Evolutionary conservation across 345 rosid genomes (phyloP).

Genomic region (Trapa bicornis): DNA sequence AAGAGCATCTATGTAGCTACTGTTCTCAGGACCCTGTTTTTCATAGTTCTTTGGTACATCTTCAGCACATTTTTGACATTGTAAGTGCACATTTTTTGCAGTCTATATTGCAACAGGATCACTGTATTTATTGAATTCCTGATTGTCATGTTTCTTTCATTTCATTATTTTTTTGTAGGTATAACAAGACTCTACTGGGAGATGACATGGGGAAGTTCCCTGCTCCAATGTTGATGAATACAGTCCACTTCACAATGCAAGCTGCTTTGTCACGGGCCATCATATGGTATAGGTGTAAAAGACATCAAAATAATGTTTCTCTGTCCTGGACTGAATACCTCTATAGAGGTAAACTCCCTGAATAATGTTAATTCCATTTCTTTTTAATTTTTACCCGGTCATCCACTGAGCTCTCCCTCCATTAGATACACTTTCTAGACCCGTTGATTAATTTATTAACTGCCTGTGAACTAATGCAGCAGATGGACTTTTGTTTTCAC

Average conservation of each 20-base stretch:
- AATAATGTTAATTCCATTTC: background rate
- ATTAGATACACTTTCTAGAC: slow-evolving; percentile 5
- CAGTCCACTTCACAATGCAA: slow-evolving; percentile 86
- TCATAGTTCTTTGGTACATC: slow-evolving; percentile 95
- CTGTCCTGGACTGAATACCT: slow-evolving; percentile 86
- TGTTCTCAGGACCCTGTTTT: slow-evolving; percentile 77
- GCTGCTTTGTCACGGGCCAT: slow-evolving; percentile 69
- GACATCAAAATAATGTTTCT: slow-evolving; percentile 44
- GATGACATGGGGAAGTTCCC: slow-evolving; percentile 94
- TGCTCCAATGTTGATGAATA: slow-evolving; percentile 94
- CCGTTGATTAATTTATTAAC: no score
- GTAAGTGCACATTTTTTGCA: slow-evolving; percentile 42
- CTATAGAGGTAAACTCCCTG: slow-evolving; percentile 42
- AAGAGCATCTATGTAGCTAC: slow-evolving; percentile 46
- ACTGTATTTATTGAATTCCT: background rate
- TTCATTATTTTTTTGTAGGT: slow-evolving; percentile 29
- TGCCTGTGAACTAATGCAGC: slow-evolving; percentile 54
- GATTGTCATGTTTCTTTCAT: background rate
- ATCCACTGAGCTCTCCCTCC: background rate
- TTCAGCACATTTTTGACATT: slow-evolving; percentile 97
- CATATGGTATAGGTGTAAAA: slow-evolving; percentile 77
- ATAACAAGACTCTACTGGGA: slow-evolving; percentile 89
- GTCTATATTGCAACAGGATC: background rate
- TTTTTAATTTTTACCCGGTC: background rate
- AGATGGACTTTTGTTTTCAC: slow-evolving; percentile 80